Percentiles rank a stretch among this genome's conserved stretches.
Evolutionary conservation across 331 rosid genomes (phyloP).

Genomic region (Arachis monticola): DNA sequence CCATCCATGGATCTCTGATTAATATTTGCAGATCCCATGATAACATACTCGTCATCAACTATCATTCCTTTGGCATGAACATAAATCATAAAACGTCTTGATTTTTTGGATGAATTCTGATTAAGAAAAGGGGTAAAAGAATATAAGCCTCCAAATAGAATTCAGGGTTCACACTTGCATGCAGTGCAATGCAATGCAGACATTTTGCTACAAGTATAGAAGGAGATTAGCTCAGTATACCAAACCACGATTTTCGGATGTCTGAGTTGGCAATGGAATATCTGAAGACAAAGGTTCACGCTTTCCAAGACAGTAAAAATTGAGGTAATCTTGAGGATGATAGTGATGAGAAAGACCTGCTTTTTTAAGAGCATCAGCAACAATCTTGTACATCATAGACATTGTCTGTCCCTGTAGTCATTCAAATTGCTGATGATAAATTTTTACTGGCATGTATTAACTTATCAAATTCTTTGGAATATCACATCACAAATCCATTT

Average conservation of each 20-base stretch:
- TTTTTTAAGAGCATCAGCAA: slow-evolving; percentile 60
- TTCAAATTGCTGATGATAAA: slow-evolving; percentile 25
- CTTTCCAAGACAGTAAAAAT: slow-evolving; percentile 77
- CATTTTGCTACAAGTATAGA: not conserved
- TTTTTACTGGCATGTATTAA: not conserved
- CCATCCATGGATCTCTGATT: slow-evolving; percentile 66
- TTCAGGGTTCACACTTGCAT: not conserved
- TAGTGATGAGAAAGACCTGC: slow-evolving; percentile 55
- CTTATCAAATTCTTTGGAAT: not conserved
- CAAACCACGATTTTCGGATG: slow-evolving; percentile 47
- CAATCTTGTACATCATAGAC: slow-evolving; percentile 73
- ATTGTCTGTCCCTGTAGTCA: slow-evolving; percentile 71
- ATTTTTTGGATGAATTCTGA: slow-evolving; percentile 48
- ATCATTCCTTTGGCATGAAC: slow-evolving; percentile 66
- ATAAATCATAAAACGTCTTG: slow-evolving; percentile 55
- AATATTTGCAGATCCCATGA: slow-evolving; percentile 62
- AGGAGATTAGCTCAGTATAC: slow-evolving; percentile 36
- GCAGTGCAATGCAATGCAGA: slow-evolving; percentile 2
- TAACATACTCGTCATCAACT: slow-evolving; percentile 57
- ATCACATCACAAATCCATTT: not conserved
- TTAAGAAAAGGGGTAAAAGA: not conserved
- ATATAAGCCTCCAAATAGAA: not conserved
- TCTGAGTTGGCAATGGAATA: slow-evolving; percentile 15
- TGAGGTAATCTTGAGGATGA: slow-evolving; percentile 75
- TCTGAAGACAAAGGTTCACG: slow-evolving; percentile 45